Evolutionary conservation across 306 rosid genomes (phyloP).

Genomic region (Prinsepia uniflora): DNA sequence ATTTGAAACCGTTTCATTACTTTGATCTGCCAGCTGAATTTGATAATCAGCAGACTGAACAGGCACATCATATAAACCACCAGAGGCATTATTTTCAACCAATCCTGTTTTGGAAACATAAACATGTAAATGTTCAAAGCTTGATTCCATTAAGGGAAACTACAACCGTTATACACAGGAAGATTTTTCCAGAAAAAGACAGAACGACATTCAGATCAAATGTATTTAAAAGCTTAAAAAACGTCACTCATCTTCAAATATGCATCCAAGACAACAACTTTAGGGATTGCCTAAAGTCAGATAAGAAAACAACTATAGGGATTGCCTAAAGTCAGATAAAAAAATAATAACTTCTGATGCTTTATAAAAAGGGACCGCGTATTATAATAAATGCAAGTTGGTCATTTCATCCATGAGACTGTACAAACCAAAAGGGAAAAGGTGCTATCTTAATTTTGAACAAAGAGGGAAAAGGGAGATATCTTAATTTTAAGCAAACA

Average conservation of each 20-base stretch:
- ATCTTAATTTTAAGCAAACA: conserved; percentile 27
- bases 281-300: background rate
- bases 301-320: background rate
- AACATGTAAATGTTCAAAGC: background rate
- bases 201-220: background rate
- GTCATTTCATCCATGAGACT: conserved; percentile 37
- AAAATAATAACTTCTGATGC: background rate
- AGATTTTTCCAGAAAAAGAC: background rate
- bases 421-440: conserved; percentile 35
- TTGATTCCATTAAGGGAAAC: background rate
- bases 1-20: conserved; percentile 30
- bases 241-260: background rate
- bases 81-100: conserved; percentile 36
- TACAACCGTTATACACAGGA: background rate
- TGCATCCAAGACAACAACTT: background rate
- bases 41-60: conserved; percentile 39
- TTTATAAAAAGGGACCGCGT: background rate
- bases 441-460: conserved; percentile 27
- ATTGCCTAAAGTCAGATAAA: background rate
- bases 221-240: background rate
- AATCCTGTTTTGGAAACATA: conserved; percentile 40
- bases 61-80: conserved; percentile 38
- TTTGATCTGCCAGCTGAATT: conserved; percentile 32
- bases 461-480: conserved; percentile 27
- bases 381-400: conserved; percentile 5